Percentiles rank a stretch among this genome's conserved stretches.
These are phyloP conservation scores for Fomitopsis palustris DNA, from an alignment of 1,284 basidiomycete species.

Conservation along the genomic window DNA sequence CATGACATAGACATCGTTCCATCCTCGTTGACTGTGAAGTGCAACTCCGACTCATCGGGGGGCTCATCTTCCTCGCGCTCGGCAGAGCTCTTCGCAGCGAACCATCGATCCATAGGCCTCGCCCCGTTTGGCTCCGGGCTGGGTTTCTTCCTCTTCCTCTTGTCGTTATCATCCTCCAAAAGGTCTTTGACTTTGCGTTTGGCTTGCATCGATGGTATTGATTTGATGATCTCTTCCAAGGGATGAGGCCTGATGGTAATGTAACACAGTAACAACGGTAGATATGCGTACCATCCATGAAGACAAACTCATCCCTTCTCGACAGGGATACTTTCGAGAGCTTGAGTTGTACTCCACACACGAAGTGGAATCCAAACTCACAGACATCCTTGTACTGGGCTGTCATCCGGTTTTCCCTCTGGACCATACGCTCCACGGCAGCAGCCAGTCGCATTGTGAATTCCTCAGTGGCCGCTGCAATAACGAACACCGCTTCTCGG, in stretches of 20 bases:
- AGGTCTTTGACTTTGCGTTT: constrained; percentile 39
- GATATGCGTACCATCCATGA: constrained; percentile 53
- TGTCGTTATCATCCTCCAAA: constrained; percentile 14
- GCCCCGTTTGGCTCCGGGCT: neutral
- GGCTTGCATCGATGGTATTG: constrained; percentile 28
- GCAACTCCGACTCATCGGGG: constrained; percentile 5
- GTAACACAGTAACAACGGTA: too few species aligned
- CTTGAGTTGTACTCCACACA: neutral
- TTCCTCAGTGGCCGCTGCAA: constrained; percentile 75
- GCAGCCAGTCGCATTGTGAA: constrained; percentile 66
- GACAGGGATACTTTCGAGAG: constrained; percentile 35
- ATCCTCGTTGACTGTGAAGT: constrained; percentile 27
- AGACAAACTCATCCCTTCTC: constrained; percentile 68
- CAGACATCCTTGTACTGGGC: constrained; percentile 72
- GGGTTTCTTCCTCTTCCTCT: constrained; percentile 23
- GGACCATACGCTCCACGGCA: constrained; percentile 57
- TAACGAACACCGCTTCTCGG: constrained; percentile 67
- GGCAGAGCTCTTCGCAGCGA: constrained; percentile 6
- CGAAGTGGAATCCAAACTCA: constrained; percentile 29
- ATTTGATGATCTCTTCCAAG: constrained; percentile 52
- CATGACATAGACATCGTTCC: constrained; percentile 24
- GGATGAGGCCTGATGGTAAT: neutral
- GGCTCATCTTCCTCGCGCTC: neutral
- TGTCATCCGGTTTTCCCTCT: constrained; percentile 59
- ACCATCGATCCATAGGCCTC: constrained; percentile 36